phyloP scores from a whole-genome alignment of 306 rosid genomes.

The Mimosa pudica region DNA sequence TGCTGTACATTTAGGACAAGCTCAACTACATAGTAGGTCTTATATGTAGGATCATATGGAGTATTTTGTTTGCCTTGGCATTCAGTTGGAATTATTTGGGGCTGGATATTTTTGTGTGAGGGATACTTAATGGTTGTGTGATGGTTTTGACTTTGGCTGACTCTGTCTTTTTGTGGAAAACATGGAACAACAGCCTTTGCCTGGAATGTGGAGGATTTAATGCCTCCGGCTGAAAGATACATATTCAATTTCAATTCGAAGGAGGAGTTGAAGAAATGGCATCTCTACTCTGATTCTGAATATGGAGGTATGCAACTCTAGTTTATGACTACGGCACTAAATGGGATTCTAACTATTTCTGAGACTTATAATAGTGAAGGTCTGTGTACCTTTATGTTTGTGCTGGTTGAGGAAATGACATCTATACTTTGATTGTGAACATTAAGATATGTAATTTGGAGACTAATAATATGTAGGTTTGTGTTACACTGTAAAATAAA shows the following conservation, averaged over 20 bases:
- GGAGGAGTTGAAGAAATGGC: constrained; percentile 84
- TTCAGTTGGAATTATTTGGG: not conserved
- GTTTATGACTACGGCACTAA: not conserved
- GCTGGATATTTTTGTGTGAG: not conserved
- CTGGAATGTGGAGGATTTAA: constrained; percentile 76
- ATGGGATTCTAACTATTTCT: not conserved
- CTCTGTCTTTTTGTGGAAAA: constrained; percentile 1
- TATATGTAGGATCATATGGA: no score
- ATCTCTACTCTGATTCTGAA: constrained; percentile 91
- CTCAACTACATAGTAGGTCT: no score
- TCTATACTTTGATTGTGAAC: constrained; percentile 85
- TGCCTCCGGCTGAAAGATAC: constrained; percentile 83
- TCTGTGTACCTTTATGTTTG: not conserved
- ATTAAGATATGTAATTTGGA: constrained; percentile 54
- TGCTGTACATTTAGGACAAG: no score
- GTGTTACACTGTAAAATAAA: not conserved
- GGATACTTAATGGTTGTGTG: not conserved
- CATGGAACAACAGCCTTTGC: constrained; percentile 53
- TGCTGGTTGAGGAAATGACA: constrained; percentile 64
- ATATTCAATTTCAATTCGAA: constrained; percentile 81
- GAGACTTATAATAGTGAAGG: not conserved
- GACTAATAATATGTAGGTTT: not conserved
- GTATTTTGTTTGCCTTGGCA: not conserved
- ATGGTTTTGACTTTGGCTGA: not conserved
- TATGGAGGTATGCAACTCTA: constrained; percentile 63